Conservation (phyloP, 2,329 filamentous ascomycete genomes). For the Beauveria australis region DNA sequence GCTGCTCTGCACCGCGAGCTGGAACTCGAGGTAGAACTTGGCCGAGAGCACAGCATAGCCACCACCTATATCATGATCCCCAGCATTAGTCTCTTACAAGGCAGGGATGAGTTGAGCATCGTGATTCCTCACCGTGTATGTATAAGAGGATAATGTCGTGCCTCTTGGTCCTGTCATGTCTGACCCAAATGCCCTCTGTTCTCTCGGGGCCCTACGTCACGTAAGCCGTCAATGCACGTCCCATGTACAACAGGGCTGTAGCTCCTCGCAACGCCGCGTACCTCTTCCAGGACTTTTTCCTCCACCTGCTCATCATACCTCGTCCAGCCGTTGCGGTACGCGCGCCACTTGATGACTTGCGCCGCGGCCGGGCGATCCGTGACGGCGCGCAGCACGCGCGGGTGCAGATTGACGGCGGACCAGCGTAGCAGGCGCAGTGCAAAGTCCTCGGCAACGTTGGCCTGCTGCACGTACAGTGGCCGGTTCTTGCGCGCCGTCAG, state of each 20-base stretch:
- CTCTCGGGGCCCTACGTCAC: conserved; percentile 25
- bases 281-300: conserved; percentile 6
- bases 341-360: conserved; percentile 7
- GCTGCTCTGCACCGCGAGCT: conserved; percentile 62
- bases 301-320: conserved; percentile 1
- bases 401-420: neutral
- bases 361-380: neutral
- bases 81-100: neutral
- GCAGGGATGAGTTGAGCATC: no score
- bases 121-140: conserved; percentile 53
- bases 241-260: no score
- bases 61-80: conserved; percentile 43
- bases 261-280: neutral
- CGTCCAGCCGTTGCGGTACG: conserved; percentile 3
- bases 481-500: conserved; percentile 2
- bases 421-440: conserved; percentile 2
- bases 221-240: neutral
- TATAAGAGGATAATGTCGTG: conserved; percentile 80
- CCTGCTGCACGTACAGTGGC: conserved; percentile 3
- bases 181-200: conserved; percentile 62
- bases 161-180: conserved; percentile 46
- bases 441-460: conserved; percentile 2
- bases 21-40: conserved; percentile 80
- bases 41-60: conserved; percentile 77
- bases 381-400: neutral